These are phyloP conservation scores for Leishmania guyanensis DNA, from an alignment of 208 protist species.

Conservation along the genomic window DNA sequence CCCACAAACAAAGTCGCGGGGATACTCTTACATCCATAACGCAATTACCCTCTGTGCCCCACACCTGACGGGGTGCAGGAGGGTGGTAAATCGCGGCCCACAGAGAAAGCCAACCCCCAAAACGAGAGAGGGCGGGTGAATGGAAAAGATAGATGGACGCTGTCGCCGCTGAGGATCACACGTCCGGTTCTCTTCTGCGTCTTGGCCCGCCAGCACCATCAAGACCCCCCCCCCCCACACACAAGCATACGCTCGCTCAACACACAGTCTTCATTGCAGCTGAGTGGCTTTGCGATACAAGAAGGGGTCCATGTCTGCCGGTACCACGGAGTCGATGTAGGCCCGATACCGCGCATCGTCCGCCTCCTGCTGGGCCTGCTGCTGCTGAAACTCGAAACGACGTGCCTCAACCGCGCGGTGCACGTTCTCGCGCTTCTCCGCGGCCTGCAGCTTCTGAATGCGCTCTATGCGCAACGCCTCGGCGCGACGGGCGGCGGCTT, in stretches of 20 bases:
- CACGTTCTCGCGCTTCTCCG: constrained; percentile 63
- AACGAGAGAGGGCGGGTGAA: not conserved
- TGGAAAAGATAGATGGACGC: not conserved
- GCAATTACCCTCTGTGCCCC: too few relatives aligned
- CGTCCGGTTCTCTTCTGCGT: too few relatives aligned
- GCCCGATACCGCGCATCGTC: constrained; percentile 58
- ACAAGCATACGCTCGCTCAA: constrained; percentile 1
- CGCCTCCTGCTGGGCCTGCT: constrained; percentile 37
- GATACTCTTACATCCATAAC: not conserved
- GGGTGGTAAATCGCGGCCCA: not conserved
- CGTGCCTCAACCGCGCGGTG: constrained; percentile 41
- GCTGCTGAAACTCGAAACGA: constrained; percentile 35
- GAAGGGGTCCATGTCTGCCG: constrained; percentile 52
- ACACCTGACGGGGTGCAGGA: not conserved
- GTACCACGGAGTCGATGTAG: constrained; percentile 73
- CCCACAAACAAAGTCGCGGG: not conserved
- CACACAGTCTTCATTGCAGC: constrained; percentile 13
- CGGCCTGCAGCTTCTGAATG: constrained; percentile 70
- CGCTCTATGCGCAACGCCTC: constrained; percentile 44
- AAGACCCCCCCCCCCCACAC: not conserved
- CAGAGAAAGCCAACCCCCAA: not conserved
- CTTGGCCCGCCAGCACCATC: not conserved
- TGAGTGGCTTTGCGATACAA: constrained; percentile 59
- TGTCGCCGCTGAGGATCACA: not conserved
- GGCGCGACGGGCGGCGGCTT: constrained; percentile 33